phyloP scores from a whole-genome alignment of 2,329 filamentous ascomycete genomes.

The Paecilomyces dactylethromorphus region DNA sequence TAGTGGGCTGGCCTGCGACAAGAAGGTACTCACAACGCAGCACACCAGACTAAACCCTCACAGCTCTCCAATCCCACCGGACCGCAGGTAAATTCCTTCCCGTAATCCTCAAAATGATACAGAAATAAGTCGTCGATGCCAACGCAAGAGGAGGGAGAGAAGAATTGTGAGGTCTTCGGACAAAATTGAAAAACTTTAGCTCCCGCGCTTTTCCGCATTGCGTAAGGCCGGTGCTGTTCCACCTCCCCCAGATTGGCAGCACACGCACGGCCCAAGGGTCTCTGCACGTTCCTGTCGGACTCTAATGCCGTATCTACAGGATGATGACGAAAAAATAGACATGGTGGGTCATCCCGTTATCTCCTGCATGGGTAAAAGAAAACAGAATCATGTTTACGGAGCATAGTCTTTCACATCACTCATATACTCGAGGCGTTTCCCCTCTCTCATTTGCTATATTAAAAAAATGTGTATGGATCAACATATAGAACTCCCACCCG shows the following conservation, averaged over 20 bases:
- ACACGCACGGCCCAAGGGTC: slow-evolving; percentile 7
- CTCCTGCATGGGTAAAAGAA: too few relatives aligned
- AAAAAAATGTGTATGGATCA: not conserved
- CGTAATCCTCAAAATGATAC: slow-evolving; percentile 1
- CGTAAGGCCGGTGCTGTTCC: slow-evolving; percentile 22
- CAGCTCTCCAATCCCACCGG: slow-evolving; percentile 20
- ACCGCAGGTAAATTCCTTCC: slow-evolving; percentile 7
- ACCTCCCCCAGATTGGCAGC: slow-evolving; percentile 13
- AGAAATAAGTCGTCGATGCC: slow-evolving; percentile 1
- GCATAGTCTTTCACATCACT: not conserved
- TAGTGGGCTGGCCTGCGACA: slow-evolving; percentile 16
- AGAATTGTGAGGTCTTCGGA: slow-evolving; percentile 6
- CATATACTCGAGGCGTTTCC: not conserved
- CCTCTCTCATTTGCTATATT: not conserved
- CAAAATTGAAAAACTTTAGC: slow-evolving; percentile 25
- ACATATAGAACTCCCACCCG: not conserved
- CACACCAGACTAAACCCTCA: slow-evolving; percentile 11
- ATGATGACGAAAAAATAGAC: not conserved
- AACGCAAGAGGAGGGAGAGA: slow-evolving; percentile 7
- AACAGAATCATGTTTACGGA: not conserved
- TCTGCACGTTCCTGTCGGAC: slow-evolving; percentile 5
- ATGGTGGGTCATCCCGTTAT: not conserved
- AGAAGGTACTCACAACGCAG: slow-evolving; percentile 12
- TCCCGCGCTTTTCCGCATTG: slow-evolving; percentile 34
- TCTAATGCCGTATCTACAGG: not conserved